Base-by-base conservation (phyloP, 768 basidiomycete genomes). In the Pluteus cervinus region DNA sequence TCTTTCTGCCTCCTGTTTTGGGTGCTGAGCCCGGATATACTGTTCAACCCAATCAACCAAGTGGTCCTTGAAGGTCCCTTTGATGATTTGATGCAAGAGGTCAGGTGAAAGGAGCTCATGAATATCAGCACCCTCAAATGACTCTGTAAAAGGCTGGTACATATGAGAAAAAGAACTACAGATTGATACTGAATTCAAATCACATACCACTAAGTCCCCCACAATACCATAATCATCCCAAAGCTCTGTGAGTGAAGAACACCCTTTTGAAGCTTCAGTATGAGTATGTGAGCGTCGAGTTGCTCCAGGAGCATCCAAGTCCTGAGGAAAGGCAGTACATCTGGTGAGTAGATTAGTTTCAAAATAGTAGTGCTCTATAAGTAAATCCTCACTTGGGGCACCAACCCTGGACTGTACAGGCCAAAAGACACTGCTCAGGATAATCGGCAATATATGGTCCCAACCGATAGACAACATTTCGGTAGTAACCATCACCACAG, bases 21-120 rank as follows among this genome's bases (percentile, higher is more conserved):
- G 39, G 41, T 61, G 41, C 2, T 18, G 23, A 1, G 37, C 2
- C 1, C 33, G 7, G 2, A 71, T 36, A 36, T 65, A 68, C 5
- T 57, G 42, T 1, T 40, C 33, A 0, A 61, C 52, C 66, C 66
- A 68, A 7, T 36, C 36, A 1, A 68, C 63, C 7, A 67, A 42
- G 38, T 67, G 65, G 34, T 66, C 65, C 37, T 66, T 67, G 47
- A 67, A 68, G 1, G 50, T 55, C 7, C 65, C 63, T 40, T 67
- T 67, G 47, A 67, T 64, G 3, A 69, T 17, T 43, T 68, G 63
- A 41, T 68, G 64, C 1, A 66, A 51, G 1, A 65, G 46, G 41
- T 65, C 60, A 2, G 63, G 59, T 9, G 57, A 34, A 0, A 65
- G 30, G 3, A 62, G 47, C 12, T 49, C 51, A 42, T 64, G 56